Base-by-base conservation (phyloP, 371 early-diverging fungal genomes). In the Zopfochytrium polystomum region DNA sequence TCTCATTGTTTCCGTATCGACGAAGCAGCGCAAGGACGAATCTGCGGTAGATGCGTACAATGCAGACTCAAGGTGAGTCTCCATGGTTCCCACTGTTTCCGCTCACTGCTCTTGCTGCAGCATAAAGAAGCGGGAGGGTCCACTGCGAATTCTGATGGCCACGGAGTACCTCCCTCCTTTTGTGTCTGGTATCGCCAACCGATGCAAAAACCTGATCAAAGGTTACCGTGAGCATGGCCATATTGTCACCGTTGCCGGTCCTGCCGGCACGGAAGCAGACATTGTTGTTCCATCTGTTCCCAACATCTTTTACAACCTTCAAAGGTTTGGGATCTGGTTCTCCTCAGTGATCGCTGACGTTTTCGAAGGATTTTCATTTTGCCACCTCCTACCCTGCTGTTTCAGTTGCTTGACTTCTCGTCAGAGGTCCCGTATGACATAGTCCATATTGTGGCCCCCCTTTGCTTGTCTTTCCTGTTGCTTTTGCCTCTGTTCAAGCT, bases 81-180 rank as follows among this genome's bases (percentile, higher is more conserved):
- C n/a, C n/a, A n/a, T n/a, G n/a, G n/a, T n/a, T n/a, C n/a, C n/a
- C n/a, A n/a, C n/a, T n/a, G n/a, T n/a, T n/a, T n/a, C n/a, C n/a
- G n/a, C n/a, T n/a, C n/a, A n/a, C n/a, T n/a, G n/a, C n/a, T n/a
- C n/a, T n/a, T n/a, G n/a, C n/a, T n/a, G n/a, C 22, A 11, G 9
- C 48, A 48, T 7, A 9, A 43, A 20, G 27, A 20, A 45, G 11
- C 31, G 9, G 45, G n/a, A n/a, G n/a, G n/a, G n/a, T 13, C 70
- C 70, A 3, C 50, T 78, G 52, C 69, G 69, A 43, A 74, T 79
- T 38, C 66, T 79, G 25, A 51, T 79, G 29, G 76, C 72, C 5
- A 79, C 76, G 15, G 79, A 79, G 61, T 79, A 76, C 55, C 67
- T 79, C 15, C 79, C 79, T 7, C 79, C 79, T 1, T 74, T 62